Evolutionary conservation across 2,329 filamentous ascomycete species (phyloP).

Genomic region (Onygenales sp.): DNA sequence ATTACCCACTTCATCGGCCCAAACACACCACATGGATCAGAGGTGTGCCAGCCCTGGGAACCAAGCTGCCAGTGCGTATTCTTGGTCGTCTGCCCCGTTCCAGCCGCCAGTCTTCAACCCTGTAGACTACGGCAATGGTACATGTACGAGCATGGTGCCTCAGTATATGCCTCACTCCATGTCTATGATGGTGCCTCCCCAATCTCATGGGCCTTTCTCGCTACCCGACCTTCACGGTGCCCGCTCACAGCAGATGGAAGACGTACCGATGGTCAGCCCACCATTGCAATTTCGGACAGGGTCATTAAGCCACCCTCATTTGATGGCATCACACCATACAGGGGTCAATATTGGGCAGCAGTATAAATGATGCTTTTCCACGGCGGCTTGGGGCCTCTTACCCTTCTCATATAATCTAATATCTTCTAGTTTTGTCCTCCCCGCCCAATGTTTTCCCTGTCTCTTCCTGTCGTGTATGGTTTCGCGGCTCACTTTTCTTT

Average conservation of each 20-base stretch:
- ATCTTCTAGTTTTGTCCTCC: not conserved
- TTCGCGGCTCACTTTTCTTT: not conserved
- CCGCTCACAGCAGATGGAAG: slow-evolving; percentile 15
- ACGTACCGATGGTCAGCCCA: slow-evolving; percentile 11
- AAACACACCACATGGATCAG: slow-evolving; percentile 10
- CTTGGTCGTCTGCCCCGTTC: slow-evolving; percentile 22
- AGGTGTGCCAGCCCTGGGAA: slow-evolving; percentile 14
- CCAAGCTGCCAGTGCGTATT: slow-evolving; percentile 15
- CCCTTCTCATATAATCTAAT: not conserved
- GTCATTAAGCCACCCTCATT: slow-evolving; percentile 21
- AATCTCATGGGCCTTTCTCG: slow-evolving; percentile 15
- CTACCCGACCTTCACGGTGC: slow-evolving; percentile 6
- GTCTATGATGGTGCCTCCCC: slow-evolving; percentile 16
- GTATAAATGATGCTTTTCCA: not conserved
- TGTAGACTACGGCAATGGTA: slow-evolving; percentile 19
- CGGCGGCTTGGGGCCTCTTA: not conserved
- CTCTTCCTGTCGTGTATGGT: not conserved
- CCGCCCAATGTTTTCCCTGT: not conserved
- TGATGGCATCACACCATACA: not conserved
- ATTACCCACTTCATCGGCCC: slow-evolving; percentile 7
- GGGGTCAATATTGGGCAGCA: not conserved
- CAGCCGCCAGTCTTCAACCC: slow-evolving; percentile 25
- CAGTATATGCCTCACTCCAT: slow-evolving; percentile 22
- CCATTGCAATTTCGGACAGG: slow-evolving; percentile 21
- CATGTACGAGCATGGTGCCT: slow-evolving; percentile 15